Base-by-base conservation (phyloP, 208 protist species). In the Lotmaria passim region DNA sequence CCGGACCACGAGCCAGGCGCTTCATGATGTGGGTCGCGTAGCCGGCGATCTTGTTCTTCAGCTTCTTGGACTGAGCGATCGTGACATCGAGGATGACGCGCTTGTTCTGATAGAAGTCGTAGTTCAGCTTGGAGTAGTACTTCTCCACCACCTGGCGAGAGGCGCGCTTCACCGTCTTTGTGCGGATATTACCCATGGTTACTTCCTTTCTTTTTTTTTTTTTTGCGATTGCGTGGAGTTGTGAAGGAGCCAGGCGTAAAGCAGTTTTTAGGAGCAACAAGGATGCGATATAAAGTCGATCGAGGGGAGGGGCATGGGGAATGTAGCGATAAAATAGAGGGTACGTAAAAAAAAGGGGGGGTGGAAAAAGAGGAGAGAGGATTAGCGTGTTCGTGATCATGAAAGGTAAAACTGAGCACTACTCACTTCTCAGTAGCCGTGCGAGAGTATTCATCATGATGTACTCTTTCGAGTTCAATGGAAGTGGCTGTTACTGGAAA, bases 41-140 rank as follows among this genome's bases (percentile, higher is more conserved):
- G 59, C 98, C 98, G 71, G 98, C 97, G 73, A 99, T 99, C 95
- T 99, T 99, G 97, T 99, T 99, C 86, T 99, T 95, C 73, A 99
- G 92, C 73, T 99, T 93, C 96, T 99, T 99, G 61, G 98, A 99
- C 67, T 96, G 96, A 57, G 99, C 98, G 64, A 97, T 93, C 52
- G 98, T 99, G 39, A 99, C 96, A 74, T 99, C 98, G 59, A 98
- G 81, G 52, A 95, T 70, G 39, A 97, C 74, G 41, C 87, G 87
- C 94, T 99, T 99, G 98, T 99, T 99, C 83, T 96, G 97, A 75
- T 99, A 97, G 93, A 99, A 99, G 89, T 99, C 99, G 51, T 90
- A 72, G 73, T 97, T 99, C 69, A 99, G 95, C 73, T 97, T 91
- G 55, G 96, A 86, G 93, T 99, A 99, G 89, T 99, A 99, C 92